phyloP scores from a whole-genome alignment of 805 yeast genomes.

The Cephaloascus fragrans region DNA sequence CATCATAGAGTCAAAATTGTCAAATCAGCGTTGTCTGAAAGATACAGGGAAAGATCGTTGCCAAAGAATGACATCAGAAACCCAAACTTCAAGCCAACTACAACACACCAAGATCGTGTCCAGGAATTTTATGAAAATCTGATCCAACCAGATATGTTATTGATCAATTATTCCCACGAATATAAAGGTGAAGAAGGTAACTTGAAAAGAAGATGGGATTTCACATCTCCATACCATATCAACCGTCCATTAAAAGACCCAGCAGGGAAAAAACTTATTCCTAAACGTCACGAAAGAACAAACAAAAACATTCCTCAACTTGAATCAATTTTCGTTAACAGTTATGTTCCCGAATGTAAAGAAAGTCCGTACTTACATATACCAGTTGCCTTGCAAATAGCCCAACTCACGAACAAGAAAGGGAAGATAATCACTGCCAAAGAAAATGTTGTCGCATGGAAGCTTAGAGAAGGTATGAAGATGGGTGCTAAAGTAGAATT shows the following conservation, averaged over 20 bases:
- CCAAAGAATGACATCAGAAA: conserved; percentile 72
- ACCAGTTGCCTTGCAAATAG: conserved; percentile 69
- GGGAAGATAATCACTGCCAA: conserved; percentile 66
- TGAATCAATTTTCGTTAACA: conserved; percentile 58
- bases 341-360: conserved; percentile 67
- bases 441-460: conserved; percentile 78
- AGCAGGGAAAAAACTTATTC: conserved; percentile 63
- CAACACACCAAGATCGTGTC: conserved; percentile 73
- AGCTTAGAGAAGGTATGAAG: conserved; percentile 74
- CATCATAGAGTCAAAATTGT: conserved; percentile 78
- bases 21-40: conserved; percentile 67
- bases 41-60: conserved; percentile 56
- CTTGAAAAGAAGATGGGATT: conserved; percentile 78
- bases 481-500: conserved; percentile 85
- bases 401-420: conserved; percentile 90
- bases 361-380: conserved; percentile 65
- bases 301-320: conserved; percentile 65
- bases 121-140: conserved; percentile 69
- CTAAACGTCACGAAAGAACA: conserved; percentile 61
- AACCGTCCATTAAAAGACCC: conserved; percentile 77
- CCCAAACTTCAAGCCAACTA: conserved; percentile 65
- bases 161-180: conserved; percentile 68
- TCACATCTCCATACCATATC: conserved; percentile 77
- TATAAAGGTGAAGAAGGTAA: conserved; percentile 47
- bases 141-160: conserved; percentile 64